Percentiles rank a stretch among this genome's conserved stretches.
phyloP scores from a whole-genome alignment of 768 basidiomycete genomes.

The Pulveroboletus sp. region DNA sequence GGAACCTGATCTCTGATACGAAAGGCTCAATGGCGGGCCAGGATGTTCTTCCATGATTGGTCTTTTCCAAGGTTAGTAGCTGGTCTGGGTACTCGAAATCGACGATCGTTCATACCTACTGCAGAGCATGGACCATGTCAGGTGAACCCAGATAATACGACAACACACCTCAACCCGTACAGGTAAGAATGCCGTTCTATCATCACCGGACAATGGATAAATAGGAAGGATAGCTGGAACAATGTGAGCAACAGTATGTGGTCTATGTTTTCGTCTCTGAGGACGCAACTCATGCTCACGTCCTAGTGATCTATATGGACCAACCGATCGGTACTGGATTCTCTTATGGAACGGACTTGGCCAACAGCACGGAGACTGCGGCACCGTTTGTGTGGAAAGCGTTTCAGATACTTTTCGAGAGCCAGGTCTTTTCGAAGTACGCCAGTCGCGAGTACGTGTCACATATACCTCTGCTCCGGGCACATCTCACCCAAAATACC shows the following conservation, averaged over 20 bases:
- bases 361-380: too few species aligned
- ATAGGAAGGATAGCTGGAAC: constrained; percentile 53
- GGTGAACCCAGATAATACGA: constrained; percentile 52
- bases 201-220: background rate
- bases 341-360: too few species aligned
- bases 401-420: too few species aligned
- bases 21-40: constrained; percentile 60
- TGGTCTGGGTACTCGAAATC: background rate
- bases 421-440: too few species aligned
- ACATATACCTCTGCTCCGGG: background rate
- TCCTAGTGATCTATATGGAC: too few species aligned
- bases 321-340: too few species aligned
- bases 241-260: too few species aligned
- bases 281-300: background rate
- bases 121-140: constrained; percentile 65
- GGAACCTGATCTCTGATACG: background rate
- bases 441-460: constrained; percentile 49
- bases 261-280: background rate
- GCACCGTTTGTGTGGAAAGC: too few species aligned
- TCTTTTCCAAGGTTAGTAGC: constrained; percentile 57
- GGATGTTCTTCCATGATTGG: constrained; percentile 66
- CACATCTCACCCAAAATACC: background rate
- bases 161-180: constrained; percentile 59
- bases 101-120: background rate
- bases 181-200: constrained; percentile 37